Evolutionary conservation across 106 monocot genomes (phyloP).

Genomic region (Posidonia australis): DNA sequence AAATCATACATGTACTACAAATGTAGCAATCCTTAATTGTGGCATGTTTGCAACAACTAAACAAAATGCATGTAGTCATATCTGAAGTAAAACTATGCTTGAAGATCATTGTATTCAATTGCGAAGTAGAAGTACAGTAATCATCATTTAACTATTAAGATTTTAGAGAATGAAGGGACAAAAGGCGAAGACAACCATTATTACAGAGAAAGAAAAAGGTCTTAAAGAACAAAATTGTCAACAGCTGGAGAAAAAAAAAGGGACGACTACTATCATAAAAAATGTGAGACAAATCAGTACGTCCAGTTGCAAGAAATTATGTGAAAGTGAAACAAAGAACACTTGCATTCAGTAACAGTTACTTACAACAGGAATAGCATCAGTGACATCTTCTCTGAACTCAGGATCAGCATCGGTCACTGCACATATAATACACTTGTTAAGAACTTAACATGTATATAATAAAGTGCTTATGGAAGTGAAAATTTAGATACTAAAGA

Average conservation of each 20-base stretch:
- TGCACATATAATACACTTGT: background rate
- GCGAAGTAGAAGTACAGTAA: too few species aligned
- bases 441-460: background rate
- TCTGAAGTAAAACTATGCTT: too few species aligned
- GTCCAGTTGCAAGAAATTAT: too few species aligned
- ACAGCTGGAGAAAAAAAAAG: background rate
- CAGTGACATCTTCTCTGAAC: background rate
- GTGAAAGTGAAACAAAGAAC: background rate
- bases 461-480: background rate
- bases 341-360: background rate
- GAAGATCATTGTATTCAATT: too few species aligned
- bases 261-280: background rate
- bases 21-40: too few species aligned
- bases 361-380: background rate
- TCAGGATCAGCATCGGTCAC: background rate
- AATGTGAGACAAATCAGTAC: background rate
- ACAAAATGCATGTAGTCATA: too few species aligned
- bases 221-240: background rate
- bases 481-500: background rate
- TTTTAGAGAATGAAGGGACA: background rate
- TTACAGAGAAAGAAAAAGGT: too few species aligned
- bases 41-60: too few species aligned
- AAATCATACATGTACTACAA: too few species aligned
- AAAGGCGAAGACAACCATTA: too few species aligned
- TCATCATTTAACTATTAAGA: too few species aligned